Conservation (phyloP, 768 basidiomycete species). For the Trametes villosa region DNA sequence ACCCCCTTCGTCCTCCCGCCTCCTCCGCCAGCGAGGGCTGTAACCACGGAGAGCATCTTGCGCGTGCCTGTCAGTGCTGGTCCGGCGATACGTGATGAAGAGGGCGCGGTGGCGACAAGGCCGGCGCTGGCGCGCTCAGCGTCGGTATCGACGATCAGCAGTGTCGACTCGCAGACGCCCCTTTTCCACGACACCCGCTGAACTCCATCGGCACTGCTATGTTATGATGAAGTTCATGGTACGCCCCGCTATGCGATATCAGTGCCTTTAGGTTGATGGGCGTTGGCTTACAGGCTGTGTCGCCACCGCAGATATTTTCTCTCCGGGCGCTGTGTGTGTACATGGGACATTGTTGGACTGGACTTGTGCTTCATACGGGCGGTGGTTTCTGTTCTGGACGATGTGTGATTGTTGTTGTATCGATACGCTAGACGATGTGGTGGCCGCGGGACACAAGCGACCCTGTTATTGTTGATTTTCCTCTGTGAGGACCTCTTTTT, state of each 20-base stretch:
- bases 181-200: slow-evolving; percentile 1
- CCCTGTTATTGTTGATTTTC: too few species aligned
- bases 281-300: too few species aligned
- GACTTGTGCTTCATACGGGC: too few species aligned
- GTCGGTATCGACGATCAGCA: slow-evolving; percentile 4
- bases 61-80: background rate
- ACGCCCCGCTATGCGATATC: too few species aligned
- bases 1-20: slow-evolving; percentile 36
- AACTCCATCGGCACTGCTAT: background rate
- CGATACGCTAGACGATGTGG: too few species aligned
- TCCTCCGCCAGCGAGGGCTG: background rate
- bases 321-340: too few species aligned
- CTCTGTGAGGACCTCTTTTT: too few species aligned
- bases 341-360: too few species aligned
- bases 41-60: background rate
- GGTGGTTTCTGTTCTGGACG: too few species aligned
- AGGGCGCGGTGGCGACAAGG: background rate
- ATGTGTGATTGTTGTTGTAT: too few species aligned
- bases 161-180: slow-evolving; percentile 15
- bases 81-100: background rate
- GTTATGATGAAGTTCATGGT: background rate
- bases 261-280: too few species aligned
- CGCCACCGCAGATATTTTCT: background rate
- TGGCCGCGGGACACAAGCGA: too few species aligned
- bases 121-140: background rate